Base-by-base conservation (phyloP, 352 stramenopile species). In the Peronospora farinosa region DNA sequence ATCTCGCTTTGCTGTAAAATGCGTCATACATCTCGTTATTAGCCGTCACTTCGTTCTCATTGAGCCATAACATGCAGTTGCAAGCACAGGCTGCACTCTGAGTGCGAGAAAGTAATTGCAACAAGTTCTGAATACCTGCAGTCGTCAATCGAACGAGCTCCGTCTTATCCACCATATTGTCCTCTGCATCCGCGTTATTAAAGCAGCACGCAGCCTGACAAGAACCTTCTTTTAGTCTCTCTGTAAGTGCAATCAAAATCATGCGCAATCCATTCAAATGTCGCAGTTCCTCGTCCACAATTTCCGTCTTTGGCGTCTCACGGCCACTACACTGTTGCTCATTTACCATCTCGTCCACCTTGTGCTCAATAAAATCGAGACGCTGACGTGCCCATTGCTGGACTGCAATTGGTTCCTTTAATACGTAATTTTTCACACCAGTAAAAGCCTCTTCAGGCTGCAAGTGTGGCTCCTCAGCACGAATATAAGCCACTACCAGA, bases 321-420 rank as follows among this genome's bases (percentile, higher is more conserved):
- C 58, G 54, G 19, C 49, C 60, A 45, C 64, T 72, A 40, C 57
- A 75, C n/a, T 77, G 57, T 21, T 79, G 60, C 23, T 84, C 70
- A 2, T 57, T 70, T 7, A 81, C 51, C 52, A 78, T 64, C 31
- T 76, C 65, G 37, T 84, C 78, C 33, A 86, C 63, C 16, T 39
- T 46, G 23, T 72, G 73, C 44, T 92, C 76, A 23, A 85, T 57
- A 5, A 33, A 38, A 19, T 87, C 74, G 0, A 92, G 61, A 43
- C 65, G 69, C 6, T 65, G 74, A 7, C 74, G 72, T 12, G 67
- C 65, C 80, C 80, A 92, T 56, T 92, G 80, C 41, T 89, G 77
- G 43, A 89, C 76, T 39, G 80, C 80, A 33, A 92, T 86, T 16
- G 80, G 80, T 28, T 92, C 80, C 40, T 84, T 86, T 7, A 92